Conservation (phyloP, 176 grass and related monocot species). For the Alloteropsis semialata region DNA sequence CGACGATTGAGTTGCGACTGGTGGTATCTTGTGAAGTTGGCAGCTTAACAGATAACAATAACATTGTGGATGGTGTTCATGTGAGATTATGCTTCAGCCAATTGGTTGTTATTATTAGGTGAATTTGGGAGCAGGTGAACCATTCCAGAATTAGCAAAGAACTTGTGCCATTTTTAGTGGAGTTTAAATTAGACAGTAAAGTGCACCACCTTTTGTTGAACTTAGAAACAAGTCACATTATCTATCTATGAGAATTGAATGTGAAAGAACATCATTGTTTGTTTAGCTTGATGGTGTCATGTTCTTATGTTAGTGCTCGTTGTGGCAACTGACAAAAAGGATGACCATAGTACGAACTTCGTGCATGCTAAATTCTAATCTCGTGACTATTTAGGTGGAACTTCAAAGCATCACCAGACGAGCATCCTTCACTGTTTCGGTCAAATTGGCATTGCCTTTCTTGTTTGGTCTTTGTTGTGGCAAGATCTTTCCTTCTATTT, state of each 20-base stretch:
- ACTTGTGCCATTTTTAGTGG: background rate
- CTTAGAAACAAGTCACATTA: background rate
- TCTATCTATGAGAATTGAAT: background rate
- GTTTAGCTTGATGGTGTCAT: background rate
- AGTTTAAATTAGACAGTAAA: background rate
- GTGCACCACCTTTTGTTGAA: background rate
- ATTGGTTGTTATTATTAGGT: background rate
- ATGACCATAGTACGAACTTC: background rate
- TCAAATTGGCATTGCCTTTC: background rate
- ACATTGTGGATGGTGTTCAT: background rate
- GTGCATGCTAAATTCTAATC: background rate
- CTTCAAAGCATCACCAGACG: background rate
- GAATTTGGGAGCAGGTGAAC: background rate
- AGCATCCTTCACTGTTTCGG: background rate
- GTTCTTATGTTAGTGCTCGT: background rate
- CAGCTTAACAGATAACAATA: background rate
- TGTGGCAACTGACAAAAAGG: background rate
- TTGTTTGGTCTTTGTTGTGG: background rate
- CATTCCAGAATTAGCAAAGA: constrained; percentile 8
- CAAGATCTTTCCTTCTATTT: background rate
- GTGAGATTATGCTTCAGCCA: background rate
- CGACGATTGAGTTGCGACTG: background rate
- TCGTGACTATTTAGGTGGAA: background rate
- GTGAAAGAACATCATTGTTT: background rate
- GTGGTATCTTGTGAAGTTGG: background rate